Conservation (phyloP, 495 filamentous ascomycete genomes). For the Talaromyces liani region DNA sequence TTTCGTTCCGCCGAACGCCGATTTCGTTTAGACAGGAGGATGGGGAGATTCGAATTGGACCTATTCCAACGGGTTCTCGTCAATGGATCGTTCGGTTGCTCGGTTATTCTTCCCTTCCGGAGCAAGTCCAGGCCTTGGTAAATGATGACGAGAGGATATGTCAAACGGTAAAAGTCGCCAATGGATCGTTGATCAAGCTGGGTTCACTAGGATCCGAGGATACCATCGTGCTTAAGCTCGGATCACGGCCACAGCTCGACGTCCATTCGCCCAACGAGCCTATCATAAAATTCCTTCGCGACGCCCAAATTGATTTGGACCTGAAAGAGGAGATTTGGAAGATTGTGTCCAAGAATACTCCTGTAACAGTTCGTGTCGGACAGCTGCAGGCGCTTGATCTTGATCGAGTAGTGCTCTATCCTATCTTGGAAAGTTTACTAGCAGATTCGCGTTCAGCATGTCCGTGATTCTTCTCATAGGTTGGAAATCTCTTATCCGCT, state of each 20-base stretch:
- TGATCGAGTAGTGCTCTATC: constrained; percentile 25
- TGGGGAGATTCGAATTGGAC: constrained; percentile 13
- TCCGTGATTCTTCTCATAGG: not conserved
- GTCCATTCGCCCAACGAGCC: constrained; percentile 18
- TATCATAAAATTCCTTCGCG: constrained; percentile 26
- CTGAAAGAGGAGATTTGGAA: constrained; percentile 34
- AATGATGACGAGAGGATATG: constrained; percentile 1
- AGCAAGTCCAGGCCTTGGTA: constrained; percentile 15
- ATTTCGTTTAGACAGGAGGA: constrained; percentile 13
- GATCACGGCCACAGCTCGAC: constrained; percentile 24
- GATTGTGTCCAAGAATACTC: constrained; percentile 15
- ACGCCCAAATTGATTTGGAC: constrained; percentile 33
- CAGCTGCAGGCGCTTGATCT: constrained; percentile 25
- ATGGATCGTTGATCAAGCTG: constrained; percentile 2
- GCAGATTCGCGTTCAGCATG: constrained; percentile 24
- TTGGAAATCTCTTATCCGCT: not conserved
- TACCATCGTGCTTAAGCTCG: constrained; percentile 22
- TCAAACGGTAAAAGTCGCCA: not conserved
- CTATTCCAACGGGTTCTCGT: constrained; percentile 3
- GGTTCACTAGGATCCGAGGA: constrained; percentile 18
- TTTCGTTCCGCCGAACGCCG: constrained; percentile 9
- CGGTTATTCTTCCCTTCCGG: constrained; percentile 17
- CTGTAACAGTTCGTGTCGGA: constrained; percentile 20
- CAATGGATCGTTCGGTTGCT: constrained; percentile 13
- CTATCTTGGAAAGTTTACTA: constrained; percentile 35